Evolutionary conservation across 805 yeast species (phyloP), one percentile per base, ranked within the genome.

Genomic region (Starmera dryadoides): DNA sequence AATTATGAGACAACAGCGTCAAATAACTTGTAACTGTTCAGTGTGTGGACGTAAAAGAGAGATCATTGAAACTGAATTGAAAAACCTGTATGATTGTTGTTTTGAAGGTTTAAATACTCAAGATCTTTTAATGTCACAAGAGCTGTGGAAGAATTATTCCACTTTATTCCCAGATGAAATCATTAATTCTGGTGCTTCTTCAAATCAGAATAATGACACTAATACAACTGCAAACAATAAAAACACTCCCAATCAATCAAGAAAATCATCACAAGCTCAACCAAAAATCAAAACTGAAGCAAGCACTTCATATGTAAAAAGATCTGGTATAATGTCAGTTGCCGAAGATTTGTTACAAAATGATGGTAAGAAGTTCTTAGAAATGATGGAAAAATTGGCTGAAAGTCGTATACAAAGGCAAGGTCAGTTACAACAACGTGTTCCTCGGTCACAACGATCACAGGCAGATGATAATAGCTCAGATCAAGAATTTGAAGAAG

Each of bases 281-380:
- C 26, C 20, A 15, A 28, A 28, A 28, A 6, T 15, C 5, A 15
- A 11, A 6, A 28, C 7, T 21, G 35, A 35, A 8, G 9, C 23
- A 6, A 9, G 8, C 6, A 6, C 23, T 9, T 6, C 23, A 6
- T 6, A 21, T 21, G 40, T 46, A 37, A 48, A 50, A 45, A 64
- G 61, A 35, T 61, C 64, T 29, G 78, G 77, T 12, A 64, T 75
- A 41, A 60, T 72, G 46, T 66, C 81, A 4, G 73, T 88, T 33
- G 93, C 95, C 1, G 94, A 86, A 47, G 94, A 86, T 52, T 59
- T 88, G 21, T 68, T 86, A 49, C 76, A 75, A 48, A 81, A 80
- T 53, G 86, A 83, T 45, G 95, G 95, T n/a, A 72, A 73, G 45
- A 75, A 79, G 32, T 85, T 87, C 46, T 71, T 86, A 25, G 81